These are phyloP conservation scores for Senecio squalidus DNA, from an alignment of 140 eudicot genomes.

Conservation along the genomic window DNA sequence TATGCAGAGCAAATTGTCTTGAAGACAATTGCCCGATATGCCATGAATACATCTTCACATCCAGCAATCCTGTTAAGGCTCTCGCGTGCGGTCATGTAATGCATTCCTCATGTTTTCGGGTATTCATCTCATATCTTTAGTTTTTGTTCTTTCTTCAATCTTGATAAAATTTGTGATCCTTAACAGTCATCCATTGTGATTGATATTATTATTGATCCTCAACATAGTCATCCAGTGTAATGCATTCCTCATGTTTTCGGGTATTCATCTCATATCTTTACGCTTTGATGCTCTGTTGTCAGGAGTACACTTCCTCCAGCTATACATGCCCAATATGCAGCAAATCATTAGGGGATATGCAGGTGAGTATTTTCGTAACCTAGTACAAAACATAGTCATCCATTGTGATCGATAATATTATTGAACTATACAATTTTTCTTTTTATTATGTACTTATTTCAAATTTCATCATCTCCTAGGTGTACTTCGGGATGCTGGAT, in stretches of 20 bases:
- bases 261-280: no score
- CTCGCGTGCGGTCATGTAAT: constrained; percentile 88
- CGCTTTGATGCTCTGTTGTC: constrained; percentile 21
- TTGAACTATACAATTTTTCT: not conserved
- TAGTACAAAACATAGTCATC: not conserved
- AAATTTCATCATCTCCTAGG: constrained; percentile 33
- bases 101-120: constrained; percentile 98
- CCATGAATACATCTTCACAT: constrained; percentile 79
- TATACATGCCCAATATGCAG: constrained; percentile 94
- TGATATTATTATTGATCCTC: no score
- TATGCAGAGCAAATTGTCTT: constrained; percentile 80
- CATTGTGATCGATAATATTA: not conserved
- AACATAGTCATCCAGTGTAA: no score
- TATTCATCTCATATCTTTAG: constrained; percentile 7
- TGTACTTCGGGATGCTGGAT: constrained; percentile 81
- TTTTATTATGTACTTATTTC: not conserved
- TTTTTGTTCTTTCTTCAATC: not conserved
- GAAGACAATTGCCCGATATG: constrained; percentile 92
- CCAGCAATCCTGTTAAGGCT: constrained; percentile 75
- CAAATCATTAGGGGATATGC: constrained; percentile 95
- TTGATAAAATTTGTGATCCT: constrained; percentile 1
- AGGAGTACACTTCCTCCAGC: constrained; percentile 75
- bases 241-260: constrained; percentile 98
- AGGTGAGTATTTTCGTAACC: constrained; percentile 37
- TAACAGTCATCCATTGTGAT: no score